Conservation (phyloP, 2,329 filamentous ascomycete species). For the Alternaria alternata region DNA sequence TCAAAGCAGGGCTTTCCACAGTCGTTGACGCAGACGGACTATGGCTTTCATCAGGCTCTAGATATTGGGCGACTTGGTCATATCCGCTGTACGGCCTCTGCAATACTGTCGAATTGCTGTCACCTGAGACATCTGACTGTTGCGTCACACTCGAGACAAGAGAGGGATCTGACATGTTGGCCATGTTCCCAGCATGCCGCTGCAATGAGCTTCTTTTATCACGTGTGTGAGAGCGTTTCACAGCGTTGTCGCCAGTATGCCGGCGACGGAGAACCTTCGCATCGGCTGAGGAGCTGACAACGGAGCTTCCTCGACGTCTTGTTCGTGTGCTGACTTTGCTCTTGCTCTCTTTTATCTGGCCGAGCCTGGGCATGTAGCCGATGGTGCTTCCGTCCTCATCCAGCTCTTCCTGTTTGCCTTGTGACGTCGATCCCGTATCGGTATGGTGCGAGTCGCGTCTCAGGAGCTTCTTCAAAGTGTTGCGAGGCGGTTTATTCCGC, state of each 20-base stretch:
- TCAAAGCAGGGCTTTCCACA: constrained; percentile 19
- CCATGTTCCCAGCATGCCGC: constrained; percentile 40
- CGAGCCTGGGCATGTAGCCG: constrained; percentile 51
- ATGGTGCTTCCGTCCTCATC: constrained; percentile 29
- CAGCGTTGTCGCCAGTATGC: constrained; percentile 29
- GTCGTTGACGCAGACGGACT: constrained; percentile 23
- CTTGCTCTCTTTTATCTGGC: constrained; percentile 52
- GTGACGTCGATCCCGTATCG: constrained; percentile 20
- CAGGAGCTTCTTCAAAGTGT: constrained; percentile 30
- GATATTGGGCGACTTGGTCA: constrained; percentile 32
- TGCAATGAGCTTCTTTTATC: constrained; percentile 46
- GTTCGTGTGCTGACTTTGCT: constrained; percentile 42
- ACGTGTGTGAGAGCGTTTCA: constrained; percentile 40
- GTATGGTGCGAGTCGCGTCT: constrained; percentile 28
- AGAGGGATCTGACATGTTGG: constrained; percentile 51
- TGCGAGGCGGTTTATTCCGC: constrained; percentile 30
- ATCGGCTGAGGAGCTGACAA: constrained; percentile 27
- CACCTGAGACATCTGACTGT: constrained; percentile 52
- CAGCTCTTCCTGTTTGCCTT: constrained; percentile 22
- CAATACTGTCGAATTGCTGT: constrained; percentile 58
- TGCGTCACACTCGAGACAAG: constrained; percentile 54
- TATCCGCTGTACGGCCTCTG: constrained; percentile 54
- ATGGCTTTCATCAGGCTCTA: constrained; percentile 23
- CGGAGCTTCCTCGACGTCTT: constrained; percentile 33
- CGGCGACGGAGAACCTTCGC: constrained; percentile 28